These are phyloP conservation scores for Penicillium brevicompactum DNA, from an alignment of 2,329 filamentous ascomycete species.

Conservation along the genomic window DNA sequence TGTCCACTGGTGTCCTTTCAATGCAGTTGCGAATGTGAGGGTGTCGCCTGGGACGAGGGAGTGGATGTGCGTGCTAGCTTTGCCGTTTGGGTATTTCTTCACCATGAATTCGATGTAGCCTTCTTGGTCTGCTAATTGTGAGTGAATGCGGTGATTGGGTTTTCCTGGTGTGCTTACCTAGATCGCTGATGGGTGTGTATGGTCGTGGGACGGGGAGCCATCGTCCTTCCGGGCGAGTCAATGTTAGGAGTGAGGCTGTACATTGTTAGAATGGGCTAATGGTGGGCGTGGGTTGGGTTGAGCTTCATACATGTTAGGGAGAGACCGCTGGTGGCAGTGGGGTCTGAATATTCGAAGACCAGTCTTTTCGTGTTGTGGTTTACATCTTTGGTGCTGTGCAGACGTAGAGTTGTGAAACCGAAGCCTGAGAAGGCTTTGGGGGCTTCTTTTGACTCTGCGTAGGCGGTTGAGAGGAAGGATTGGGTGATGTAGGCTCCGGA, in stretches of 20 bases:
- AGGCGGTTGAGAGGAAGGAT: conserved; percentile 2
- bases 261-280: not conserved
- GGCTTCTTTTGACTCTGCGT: conserved; percentile 11
- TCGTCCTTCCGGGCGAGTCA: conserved; percentile 59
- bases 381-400: conserved; percentile 56
- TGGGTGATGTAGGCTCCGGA: conserved; percentile 4
- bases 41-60: conserved; percentile 63
- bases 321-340: conserved; percentile 53
- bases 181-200: conserved; percentile 65
- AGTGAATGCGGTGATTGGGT: conserved; percentile 1
- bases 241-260: conserved; percentile 60
- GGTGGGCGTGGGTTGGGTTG: not conserved
- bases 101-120: conserved; percentile 66
- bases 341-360: conserved; percentile 57
- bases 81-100: conserved; percentile 69
- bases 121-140: conserved; percentile 49
- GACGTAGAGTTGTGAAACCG: conserved; percentile 50
- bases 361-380: conserved; percentile 63
- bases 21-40: conserved; percentile 58
- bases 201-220: conserved; percentile 64
- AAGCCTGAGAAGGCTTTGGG: conserved; percentile 8
- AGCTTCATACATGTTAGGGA: conserved; percentile 48
- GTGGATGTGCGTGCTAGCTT: conserved; percentile 67
- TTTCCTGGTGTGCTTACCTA: conserved; percentile 40
- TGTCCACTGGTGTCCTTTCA: conserved; percentile 59